Evolutionary conservation across 257 asterid genomes (phyloP), one percentile per base, ranked within the genome.

Genomic region (Echites panduratus): DNA sequence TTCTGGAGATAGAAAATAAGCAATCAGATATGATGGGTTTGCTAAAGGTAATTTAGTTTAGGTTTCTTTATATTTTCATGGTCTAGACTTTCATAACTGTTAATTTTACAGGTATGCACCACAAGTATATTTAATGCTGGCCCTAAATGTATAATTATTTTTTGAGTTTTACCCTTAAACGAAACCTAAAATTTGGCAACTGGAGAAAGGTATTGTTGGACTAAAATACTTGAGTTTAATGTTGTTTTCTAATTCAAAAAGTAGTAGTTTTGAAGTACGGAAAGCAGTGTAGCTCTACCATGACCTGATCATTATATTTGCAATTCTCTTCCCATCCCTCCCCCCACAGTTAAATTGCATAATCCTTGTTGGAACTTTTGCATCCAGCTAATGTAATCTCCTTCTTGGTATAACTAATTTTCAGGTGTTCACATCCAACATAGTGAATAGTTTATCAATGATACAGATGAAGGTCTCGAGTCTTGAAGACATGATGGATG

Each of bases 381-480:
- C n/a, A 32, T 68, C 44, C 41, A 38, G 22, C 72, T 71, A 19
- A 56, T 73, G 4, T 19, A 13, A 38, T 26, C 32, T 17, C 22
- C 35, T 65, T 54, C 9, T 70, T n/a, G 16, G 44, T 71, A 13
- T 2, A 17, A 40, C 26, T 8, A 29, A 24, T 10, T 44, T 80
- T 62, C 89, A 94, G 97, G 89, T 73, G 64, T 87, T 94, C 74
- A 79, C 96, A 61, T 70, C 87, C 77, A 84, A 88, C 62, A 71
- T 88, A 57, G 77, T 84, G 88, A 96, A 89, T 73, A 88, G 90
- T 82, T 80, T 94, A 82, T 91, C 97, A 49, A 69, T 77, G 80
- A 84, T 91, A 80, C 97, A 89, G 87, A 58, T 68, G 76, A 94
- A 94, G 81, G 98, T 94, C 67, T 88, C 96, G 59, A 84, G 84